Conservation (phyloP, 139 green algal genomes). For the Haematococcus lacustris region DNA sequence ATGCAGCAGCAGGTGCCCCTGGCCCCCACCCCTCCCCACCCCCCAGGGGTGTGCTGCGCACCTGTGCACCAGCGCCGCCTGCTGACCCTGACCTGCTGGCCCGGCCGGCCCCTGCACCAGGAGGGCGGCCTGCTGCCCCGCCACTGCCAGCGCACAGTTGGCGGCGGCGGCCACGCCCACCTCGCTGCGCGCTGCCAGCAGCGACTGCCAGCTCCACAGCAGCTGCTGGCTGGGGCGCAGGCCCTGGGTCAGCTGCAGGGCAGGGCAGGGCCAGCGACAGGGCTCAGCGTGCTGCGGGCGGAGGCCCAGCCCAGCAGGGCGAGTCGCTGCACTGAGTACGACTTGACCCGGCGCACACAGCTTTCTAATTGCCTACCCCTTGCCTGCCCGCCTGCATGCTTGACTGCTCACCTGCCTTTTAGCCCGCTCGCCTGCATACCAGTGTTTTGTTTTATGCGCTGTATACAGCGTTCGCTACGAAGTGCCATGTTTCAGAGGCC, state of each 20-base stretch:
- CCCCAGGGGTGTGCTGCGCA: no score
- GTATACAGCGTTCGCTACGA: no score
- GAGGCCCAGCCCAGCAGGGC: background rate
- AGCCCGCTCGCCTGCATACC: no score
- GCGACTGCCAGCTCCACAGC: conserved; percentile 35
- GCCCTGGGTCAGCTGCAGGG: no score
- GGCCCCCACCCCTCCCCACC: no score
- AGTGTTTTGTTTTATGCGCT: background rate
- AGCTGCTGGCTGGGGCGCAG: conserved; percentile 27
- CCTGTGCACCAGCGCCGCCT: background rate
- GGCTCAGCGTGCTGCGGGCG: background rate
- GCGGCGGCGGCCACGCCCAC: background rate
- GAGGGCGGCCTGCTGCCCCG: background rate
- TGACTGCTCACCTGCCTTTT: no score
- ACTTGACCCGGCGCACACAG: no score
- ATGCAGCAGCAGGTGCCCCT: background rate
- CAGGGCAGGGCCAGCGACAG: no score
- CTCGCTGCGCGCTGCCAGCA: conserved; percentile 2
- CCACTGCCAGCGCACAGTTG: background rate
- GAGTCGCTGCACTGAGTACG: no score
- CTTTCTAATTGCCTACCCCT: no score
- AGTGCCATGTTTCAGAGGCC: no score
- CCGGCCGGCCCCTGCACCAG: background rate
- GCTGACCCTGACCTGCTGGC: conserved; percentile 1
- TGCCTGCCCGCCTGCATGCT: background rate